Base-by-base conservation (phyloP, 352 stramenopile genomes). In the Globisporangium camurandrum region DNA sequence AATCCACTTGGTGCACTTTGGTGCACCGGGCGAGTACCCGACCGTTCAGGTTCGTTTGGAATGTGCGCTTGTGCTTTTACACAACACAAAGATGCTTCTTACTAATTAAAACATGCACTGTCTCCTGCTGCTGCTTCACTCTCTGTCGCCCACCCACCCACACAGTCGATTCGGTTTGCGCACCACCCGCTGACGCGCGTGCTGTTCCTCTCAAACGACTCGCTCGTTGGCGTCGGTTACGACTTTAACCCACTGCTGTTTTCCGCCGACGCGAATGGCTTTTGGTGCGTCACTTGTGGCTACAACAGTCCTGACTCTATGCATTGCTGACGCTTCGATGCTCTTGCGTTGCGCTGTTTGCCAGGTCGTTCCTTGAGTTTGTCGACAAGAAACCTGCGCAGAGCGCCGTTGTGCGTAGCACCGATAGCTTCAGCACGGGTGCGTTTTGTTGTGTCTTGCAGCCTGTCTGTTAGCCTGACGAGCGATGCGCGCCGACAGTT, bases 181-280 rank as follows among this genome's bases (percentile, higher is more conserved):
- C 66, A 93, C 49, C 66, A 97, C 41, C 92, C 92, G 39, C 56
- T 97, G 38, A 84, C 64, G 48, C 71, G 67, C 54, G 71, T 97
- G 41, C 61, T 89, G 51, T 98, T 97, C 62, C 57, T 97, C 5
- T 90, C 71, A 34, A 95, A 96, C 49, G 78, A 89, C 30, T 72
- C 74, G 51, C 66, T 97, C 5, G 78, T 95, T 17, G 92, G 86
- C 12, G 86, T 70, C 17, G 91, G 92, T 24, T 86, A 95, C 62
- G 89, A 97, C 56, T 97, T 97, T 55, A 97, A 97, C 62, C 80
- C 93, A 19, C 55, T 96, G 38, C 54, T 97, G 23, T 97, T 97
- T 55, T 70, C 73, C 22, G 70, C 82, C 31, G 71, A 90, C 51
- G 61, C 49, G 39, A 90, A 69, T 42, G 78, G 81, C 54, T 93